Evolutionary conservation across 225 moss, liverwort and hornwort species (phyloP).

Genomic region (Rhytidiadelphus loreus): DNA sequence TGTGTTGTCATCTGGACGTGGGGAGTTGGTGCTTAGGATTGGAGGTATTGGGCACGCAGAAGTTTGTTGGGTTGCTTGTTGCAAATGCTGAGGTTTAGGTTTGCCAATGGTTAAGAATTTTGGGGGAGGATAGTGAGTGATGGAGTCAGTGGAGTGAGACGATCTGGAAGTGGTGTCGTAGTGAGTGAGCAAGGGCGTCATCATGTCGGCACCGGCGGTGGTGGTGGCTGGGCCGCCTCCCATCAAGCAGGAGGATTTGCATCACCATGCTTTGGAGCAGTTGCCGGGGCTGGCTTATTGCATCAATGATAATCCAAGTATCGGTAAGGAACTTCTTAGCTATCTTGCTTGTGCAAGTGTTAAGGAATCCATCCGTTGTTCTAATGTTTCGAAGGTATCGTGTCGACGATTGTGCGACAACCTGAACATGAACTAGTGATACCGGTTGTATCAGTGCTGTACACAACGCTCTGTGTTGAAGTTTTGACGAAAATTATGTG

Average conservation of each 20-base stretch:
- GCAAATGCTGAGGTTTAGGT: not conserved
- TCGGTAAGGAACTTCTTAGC: not conserved
- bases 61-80: not conserved
- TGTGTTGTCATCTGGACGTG: not conserved
- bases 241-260: constrained; percentile 46
- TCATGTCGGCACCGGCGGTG: constrained; percentile 16
- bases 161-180: not conserved
- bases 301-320: constrained; percentile 37
- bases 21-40: not conserved
- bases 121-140: not conserved
- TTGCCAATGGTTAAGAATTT: not conserved
- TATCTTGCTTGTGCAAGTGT: not conserved
- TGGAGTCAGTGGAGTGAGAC: not conserved
- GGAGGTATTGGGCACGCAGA: not conserved
- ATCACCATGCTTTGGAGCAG: constrained; percentile 53
- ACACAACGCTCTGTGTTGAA: not conserved
- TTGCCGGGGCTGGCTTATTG: constrained; percentile 37
- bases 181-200: not conserved
- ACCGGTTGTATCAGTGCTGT: not conserved
- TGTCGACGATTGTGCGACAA: not conserved
- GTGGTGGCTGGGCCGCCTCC: constrained; percentile 39
- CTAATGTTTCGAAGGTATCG: not conserved
- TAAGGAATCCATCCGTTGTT: not conserved
- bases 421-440: not conserved
- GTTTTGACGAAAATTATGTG: not conserved